Evolutionary conservation across 805 yeast species (phyloP).

Genomic region (Wickerhamiella domercqiae): DNA sequence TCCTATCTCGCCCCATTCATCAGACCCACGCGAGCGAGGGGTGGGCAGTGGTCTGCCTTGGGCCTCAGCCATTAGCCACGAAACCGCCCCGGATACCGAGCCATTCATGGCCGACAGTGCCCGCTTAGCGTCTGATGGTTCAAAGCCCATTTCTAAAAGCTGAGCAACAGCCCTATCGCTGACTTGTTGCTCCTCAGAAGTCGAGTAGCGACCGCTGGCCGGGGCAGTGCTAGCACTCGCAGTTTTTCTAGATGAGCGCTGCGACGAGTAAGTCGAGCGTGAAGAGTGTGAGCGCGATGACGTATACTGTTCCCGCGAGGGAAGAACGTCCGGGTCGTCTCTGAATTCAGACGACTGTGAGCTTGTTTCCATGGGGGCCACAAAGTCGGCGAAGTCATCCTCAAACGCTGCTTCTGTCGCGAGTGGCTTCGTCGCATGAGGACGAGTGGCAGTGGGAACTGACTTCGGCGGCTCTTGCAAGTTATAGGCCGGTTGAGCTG

Average conservation of each 20-base stretch:
- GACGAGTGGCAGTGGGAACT: neutral
- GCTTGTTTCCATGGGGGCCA: constrained; percentile 3
- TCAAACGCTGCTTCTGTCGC: neutral
- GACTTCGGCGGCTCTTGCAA: neutral
- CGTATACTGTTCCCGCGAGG: neutral
- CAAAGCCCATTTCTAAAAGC: constrained; percentile 67
- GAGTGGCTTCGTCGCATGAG: neutral
- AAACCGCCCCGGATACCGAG: constrained; percentile 51
- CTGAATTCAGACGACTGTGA: constrained; percentile 2
- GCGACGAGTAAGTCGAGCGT: neutral
- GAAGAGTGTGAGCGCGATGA: neutral
- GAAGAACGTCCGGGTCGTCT: neutral
- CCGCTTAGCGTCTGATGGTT: constrained; percentile 39
- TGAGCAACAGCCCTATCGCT: constrained; percentile 37
- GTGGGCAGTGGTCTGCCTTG: constrained; percentile 27
- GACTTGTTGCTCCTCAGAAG: constrained; percentile 1
- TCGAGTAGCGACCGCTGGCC: neutral
- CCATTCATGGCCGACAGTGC: constrained; percentile 44
- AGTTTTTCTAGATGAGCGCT: too few relatives aligned
- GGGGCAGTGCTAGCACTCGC: constrained; percentile 1
- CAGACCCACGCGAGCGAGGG: constrained; percentile 11
- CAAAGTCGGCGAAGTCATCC: neutral
- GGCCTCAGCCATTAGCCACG: constrained; percentile 46
- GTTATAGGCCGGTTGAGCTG: constrained; percentile 4
- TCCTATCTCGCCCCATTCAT: constrained; percentile 1